These are phyloP conservation scores for Botrytis paeoniae DNA, from an alignment of 2,329 filamentous ascomycete species.

Conservation along the genomic window DNA sequence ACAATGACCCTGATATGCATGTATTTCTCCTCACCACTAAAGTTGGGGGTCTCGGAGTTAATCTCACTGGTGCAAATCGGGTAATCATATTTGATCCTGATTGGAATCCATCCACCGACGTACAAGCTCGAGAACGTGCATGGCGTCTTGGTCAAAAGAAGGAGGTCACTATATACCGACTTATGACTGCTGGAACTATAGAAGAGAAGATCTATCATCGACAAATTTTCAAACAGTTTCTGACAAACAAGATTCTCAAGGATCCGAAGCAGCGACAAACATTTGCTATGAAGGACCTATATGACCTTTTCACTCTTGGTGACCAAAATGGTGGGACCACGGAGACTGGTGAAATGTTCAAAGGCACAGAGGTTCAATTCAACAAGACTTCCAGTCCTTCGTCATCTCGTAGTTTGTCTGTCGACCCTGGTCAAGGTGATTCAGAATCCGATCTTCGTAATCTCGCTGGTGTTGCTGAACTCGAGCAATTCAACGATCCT, in stretches of 20 bases:
- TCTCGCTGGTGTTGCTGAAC: slow-evolving; percentile 58
- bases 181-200: slow-evolving; percentile 98
- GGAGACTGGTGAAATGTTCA: slow-evolving; percentile 82
- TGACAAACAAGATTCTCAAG: slow-evolving; percentile 92
- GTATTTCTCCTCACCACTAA: slow-evolving; percentile 94
- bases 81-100: slow-evolving; percentile 99
- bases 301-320: slow-evolving; percentile 84
- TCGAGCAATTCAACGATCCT: slow-evolving; percentile 59
- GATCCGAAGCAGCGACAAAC: slow-evolving; percentile 91
- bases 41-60: slow-evolving; percentile 89
- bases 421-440: slow-evolving; percentile 28
- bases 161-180: slow-evolving; percentile 90
- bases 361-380: slow-evolving; percentile 76
- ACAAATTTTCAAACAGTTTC: slow-evolving; percentile 97
- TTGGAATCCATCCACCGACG: slow-evolving; percentile 96
- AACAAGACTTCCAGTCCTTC: slow-evolving; percentile 40
- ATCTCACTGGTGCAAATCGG: slow-evolving; percentile 88
- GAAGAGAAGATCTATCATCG: slow-evolving; percentile 99
- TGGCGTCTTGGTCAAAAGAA: slow-evolving; percentile 95
- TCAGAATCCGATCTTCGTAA: slow-evolving; percentile 48
- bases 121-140: slow-evolving; percentile 91
- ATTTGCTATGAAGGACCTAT: slow-evolving; percentile 84
- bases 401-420: slow-evolving; percentile 14
- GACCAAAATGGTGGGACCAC: slow-evolving; percentile 66
- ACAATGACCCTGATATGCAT: slow-evolving; percentile 72